Conservation (phyloP, 768 basidiomycete genomes). For the Podaxis sp. region DNA sequence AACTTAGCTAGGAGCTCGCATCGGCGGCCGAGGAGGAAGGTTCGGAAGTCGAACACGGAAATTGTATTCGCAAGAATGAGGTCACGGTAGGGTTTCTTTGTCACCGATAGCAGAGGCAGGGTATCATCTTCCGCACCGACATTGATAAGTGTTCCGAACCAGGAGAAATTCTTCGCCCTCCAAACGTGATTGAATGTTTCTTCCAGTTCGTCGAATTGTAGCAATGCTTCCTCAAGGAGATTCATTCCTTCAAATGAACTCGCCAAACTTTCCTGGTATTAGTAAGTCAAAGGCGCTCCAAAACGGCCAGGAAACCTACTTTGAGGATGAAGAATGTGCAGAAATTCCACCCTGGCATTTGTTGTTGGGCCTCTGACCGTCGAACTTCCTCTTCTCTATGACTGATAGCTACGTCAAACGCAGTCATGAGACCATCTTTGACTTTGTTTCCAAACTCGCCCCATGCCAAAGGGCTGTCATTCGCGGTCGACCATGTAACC, state of each 20-base stretch:
- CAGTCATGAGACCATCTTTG: conserved; percentile 84
- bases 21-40: conserved; percentile 87
- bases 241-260: conserved; percentile 88
- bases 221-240: conserved; percentile 84
- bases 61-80: conserved; percentile 88
- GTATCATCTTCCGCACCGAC: conserved; percentile 74
- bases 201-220: conserved; percentile 92
- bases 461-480: conserved; percentile 79
- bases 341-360: conserved; percentile 98
- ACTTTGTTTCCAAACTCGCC: conserved; percentile 84
- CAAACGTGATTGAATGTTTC: conserved; percentile 71
- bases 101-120: conserved; percentile 69
- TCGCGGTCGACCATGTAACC: conserved; percentile 70
- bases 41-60: conserved; percentile 90
- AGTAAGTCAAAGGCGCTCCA: conserved; percentile 16
- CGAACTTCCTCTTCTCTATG: conserved; percentile 89
- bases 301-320: conserved; percentile 38
- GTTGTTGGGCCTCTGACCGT: conserved; percentile 83
- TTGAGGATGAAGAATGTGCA: conserved; percentile 96
- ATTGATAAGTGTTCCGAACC: conserved; percentile 87
- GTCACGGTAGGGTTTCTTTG: conserved; percentile 84
- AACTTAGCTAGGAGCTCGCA: conserved; percentile 72
- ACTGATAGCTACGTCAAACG: conserved; percentile 77
- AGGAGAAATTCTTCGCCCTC: conserved; percentile 81
- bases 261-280: conserved; percentile 84